Evolutionary conservation across 768 basidiomycete species (phyloP).

Genomic region (Podaxis carcinomalis): DNA sequence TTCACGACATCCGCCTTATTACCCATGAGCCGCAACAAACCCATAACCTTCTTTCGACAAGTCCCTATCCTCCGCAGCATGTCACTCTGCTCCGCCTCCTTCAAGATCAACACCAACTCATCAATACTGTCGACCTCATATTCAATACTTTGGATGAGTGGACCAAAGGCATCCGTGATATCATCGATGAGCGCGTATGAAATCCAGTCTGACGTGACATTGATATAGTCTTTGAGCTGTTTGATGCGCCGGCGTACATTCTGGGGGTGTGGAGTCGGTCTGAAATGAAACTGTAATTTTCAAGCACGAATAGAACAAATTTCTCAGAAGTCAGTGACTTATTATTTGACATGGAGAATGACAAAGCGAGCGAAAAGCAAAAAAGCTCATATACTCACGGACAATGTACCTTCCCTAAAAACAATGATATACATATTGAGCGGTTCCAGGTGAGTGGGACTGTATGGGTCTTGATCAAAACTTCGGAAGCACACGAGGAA

Average conservation of each 20-base stretch:
- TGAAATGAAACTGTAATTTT: slow-evolving; percentile 82
- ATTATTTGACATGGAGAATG: neutral
- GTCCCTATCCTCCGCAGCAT: slow-evolving; percentile 97
- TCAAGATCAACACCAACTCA: slow-evolving; percentile 94
- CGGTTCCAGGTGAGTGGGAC: slow-evolving; percentile 94
- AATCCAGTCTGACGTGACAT: slow-evolving; percentile 99
- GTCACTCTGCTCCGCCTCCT: slow-evolving; percentile 94
- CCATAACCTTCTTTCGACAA: slow-evolving; percentile 99
- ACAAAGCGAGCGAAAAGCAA: neutral
- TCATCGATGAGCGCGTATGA: slow-evolving; percentile 99
- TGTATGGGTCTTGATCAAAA: slow-evolving; percentile 98
- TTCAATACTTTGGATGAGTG: slow-evolving; percentile 96
- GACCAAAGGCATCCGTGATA: slow-evolving; percentile 98
- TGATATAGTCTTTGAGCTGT: slow-evolving; percentile 98
- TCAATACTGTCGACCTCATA: slow-evolving; percentile 99
- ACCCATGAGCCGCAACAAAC: slow-evolving; percentile 91
- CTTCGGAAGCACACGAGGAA: slow-evolving; percentile 99
- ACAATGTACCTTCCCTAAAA: slow-evolving; percentile 93
- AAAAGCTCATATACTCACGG: slow-evolving; percentile 47
- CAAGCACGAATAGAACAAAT: neutral
- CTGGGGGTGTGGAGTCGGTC: slow-evolving; percentile 95
- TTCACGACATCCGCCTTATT: slow-evolving; percentile 99
- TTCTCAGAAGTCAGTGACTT: neutral
- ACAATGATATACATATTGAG: slow-evolving; percentile 99
- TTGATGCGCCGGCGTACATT: slow-evolving; percentile 98